phyloP scores from a whole-genome alignment of 1,284 basidiomycete species.

The Ganoderma boninense region DNA sequence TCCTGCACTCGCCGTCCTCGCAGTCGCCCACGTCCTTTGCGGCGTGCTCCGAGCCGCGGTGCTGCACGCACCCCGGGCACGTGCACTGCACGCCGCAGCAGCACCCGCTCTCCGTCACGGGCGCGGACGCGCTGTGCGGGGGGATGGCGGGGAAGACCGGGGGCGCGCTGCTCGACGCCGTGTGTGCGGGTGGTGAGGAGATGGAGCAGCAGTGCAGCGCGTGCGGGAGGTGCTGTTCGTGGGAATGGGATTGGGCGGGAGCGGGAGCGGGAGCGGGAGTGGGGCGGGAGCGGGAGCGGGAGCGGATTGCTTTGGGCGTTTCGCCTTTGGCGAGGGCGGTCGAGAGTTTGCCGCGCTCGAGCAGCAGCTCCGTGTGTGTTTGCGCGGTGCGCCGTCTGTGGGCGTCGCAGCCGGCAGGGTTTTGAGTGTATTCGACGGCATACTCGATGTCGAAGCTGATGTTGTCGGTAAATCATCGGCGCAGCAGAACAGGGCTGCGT shows the following conservation, averaged over 20 bases:
- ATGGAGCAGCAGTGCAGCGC: background rate
- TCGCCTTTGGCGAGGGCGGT: constrained; percentile 27
- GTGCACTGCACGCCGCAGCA: constrained; percentile 73
- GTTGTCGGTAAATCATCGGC: constrained; percentile 23
- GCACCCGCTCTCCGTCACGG: constrained; percentile 69
- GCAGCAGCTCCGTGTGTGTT: constrained; percentile 27
- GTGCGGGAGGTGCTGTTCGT: background rate
- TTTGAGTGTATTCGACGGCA: background rate
- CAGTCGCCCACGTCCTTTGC: constrained; percentile 58
- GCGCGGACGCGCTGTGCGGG: constrained; percentile 61
- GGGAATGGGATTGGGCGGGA: background rate
- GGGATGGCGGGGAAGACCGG: constrained; percentile 64
- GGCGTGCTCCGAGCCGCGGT: constrained; percentile 60
- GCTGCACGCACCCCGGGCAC: constrained; percentile 78
- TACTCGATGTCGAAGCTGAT: background rate
- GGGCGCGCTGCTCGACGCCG: constrained; percentile 31
- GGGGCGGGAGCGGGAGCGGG: background rate
- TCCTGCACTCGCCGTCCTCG: constrained; percentile 61
- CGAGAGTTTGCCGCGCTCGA: constrained; percentile 25
- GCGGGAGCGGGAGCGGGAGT: too few relatives aligned
- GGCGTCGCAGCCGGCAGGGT: background rate
- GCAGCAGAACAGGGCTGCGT: constrained; percentile 56
- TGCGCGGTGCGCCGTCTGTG: constrained; percentile 15
- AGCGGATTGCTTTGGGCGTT: constrained; percentile 19
- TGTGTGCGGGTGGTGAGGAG: background rate